These are phyloP conservation scores for Phytopythium sindhum DNA, from an alignment of 352 stramenopile species.

Conservation along the genomic window DNA sequence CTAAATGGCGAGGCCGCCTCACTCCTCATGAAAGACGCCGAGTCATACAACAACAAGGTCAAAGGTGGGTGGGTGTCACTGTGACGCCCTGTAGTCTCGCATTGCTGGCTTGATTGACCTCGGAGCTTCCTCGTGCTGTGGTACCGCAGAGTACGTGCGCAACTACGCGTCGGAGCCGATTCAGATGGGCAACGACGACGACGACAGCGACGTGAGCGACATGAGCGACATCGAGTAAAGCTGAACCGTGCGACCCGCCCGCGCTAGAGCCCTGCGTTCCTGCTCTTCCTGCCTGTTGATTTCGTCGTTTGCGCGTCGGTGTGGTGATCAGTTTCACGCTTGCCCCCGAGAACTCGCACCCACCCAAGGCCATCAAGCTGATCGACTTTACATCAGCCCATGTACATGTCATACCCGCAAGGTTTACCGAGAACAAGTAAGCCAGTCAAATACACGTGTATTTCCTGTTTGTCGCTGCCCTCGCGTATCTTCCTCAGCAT, in stretches of 20 bases:
- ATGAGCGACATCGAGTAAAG: slow-evolving; percentile 75
- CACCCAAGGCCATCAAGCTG: not conserved
- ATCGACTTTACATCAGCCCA: not conserved
- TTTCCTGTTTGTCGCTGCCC: not conserved
- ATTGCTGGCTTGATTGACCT: not conserved
- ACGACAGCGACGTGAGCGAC: slow-evolving; percentile 82
- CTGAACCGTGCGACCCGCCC: not conserved
- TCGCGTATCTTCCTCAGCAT: slow-evolving; percentile 3
- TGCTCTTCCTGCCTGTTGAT: slow-evolving; percentile 9
- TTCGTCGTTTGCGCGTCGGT: slow-evolving; percentile 16
- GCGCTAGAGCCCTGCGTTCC: slow-evolving; percentile 3
- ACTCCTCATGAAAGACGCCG: slow-evolving; percentile 85
- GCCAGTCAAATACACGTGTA: slow-evolving; percentile 1
- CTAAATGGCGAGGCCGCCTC: slow-evolving; percentile 89
- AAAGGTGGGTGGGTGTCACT: slow-evolving; percentile 42
- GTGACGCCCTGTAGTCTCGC: not conserved
- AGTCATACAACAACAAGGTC: slow-evolving; percentile 88
- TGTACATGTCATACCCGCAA: not conserved
- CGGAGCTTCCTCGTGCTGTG: not conserved
- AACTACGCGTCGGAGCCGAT: slow-evolving; percentile 77
- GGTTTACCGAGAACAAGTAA: slow-evolving; percentile 10
- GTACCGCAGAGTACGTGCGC: slow-evolving; percentile 61
- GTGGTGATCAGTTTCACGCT: too few relatives aligned
- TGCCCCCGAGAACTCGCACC: too few relatives aligned
- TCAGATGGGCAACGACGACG: slow-evolving; percentile 63